A percentile compares a stretch with the other conserved stretches of the same genome.
Evolutionary conservation across 2,329 filamentous ascomycete genomes (phyloP).

Genomic region (Penicillium brasilianum): DNA sequence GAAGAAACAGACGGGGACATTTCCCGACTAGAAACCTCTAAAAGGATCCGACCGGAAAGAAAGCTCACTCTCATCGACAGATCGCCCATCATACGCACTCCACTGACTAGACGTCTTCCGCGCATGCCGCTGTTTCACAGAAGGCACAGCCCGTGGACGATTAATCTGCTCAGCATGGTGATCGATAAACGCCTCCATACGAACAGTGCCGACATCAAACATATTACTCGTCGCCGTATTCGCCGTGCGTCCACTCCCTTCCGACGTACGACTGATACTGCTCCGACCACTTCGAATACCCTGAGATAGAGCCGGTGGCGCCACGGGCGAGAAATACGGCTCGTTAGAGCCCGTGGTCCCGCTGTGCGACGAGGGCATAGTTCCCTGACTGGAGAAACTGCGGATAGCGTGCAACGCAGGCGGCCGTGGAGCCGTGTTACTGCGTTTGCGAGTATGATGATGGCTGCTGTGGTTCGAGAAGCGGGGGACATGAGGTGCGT

Average conservation of each 20-base stretch:
- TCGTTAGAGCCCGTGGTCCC: constrained; percentile 67
- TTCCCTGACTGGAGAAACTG: constrained; percentile 67
- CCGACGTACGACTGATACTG: constrained; percentile 59
- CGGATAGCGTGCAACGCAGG: constrained; percentile 66
- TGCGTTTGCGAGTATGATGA: constrained; percentile 84
- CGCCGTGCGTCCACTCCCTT: constrained; percentile 54
- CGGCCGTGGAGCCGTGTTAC: constrained; percentile 78
- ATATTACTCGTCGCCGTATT: constrained; percentile 61
- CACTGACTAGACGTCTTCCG: constrained; percentile 42
- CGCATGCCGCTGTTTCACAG: constrained; percentile 31
- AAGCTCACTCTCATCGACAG: constrained; percentile 44
- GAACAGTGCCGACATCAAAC: constrained; percentile 88
- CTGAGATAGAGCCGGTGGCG: constrained; percentile 30
- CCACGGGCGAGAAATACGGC: constrained; percentile 51
- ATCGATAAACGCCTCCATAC: constrained; percentile 96
- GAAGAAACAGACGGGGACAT: background rate
- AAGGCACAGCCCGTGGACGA: constrained; percentile 28
- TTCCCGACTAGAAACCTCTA: constrained; percentile 47
- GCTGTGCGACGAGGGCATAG: constrained; percentile 53
- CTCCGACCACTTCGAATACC: constrained; percentile 43
- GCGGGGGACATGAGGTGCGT: constrained; percentile 59
- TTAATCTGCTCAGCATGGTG: constrained; percentile 42
- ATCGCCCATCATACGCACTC: constrained; percentile 42
- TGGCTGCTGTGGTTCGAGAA: constrained; percentile 62
- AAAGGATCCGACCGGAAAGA: constrained; percentile 53